Evolutionary conservation across 2,329 filamentous ascomycete species (phyloP).

Genomic region (Dryadomyces quercus-mongolicae): DNA sequence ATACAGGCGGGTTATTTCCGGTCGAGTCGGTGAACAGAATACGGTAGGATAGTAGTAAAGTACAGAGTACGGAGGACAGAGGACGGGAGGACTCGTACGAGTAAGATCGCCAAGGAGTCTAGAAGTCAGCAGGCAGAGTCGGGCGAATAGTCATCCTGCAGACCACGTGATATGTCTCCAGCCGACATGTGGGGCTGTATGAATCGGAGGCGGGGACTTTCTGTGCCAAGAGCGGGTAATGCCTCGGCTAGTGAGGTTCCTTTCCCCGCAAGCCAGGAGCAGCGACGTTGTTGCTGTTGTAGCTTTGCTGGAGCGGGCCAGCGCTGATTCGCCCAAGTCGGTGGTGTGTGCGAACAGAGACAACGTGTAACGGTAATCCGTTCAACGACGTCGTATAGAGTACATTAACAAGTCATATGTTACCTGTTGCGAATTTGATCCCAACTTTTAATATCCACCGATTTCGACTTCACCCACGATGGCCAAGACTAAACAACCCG

Average conservation of each 20-base stretch:
- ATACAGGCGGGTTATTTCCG: neutral
- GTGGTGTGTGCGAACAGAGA: too few species aligned
- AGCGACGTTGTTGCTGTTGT: neutral
- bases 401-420: too few species aligned
- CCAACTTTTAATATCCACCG: neutral
- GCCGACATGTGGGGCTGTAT: neutral
- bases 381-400: too few species aligned
- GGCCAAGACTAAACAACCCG: slow-evolving; percentile 38
- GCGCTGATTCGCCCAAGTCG: too few species aligned
- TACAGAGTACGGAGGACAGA: too few species aligned
- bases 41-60: neutral
- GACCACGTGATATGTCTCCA: neutral
- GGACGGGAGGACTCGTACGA: too few species aligned
- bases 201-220: neutral
- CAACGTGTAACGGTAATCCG: too few species aligned
- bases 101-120: too few species aligned
- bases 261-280: neutral
- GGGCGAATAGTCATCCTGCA: too few species aligned
- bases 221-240: neutral
- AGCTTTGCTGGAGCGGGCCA: too few species aligned
- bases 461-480: slow-evolving; percentile 18
- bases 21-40: neutral
- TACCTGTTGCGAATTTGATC: too few species aligned
- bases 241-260: neutral
- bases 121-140: too few species aligned